Percentiles rank a stretch among this genome's conserved stretches.
Conservation (phyloP, 345 rosid genomes). For the Trapa incisa region DNA sequence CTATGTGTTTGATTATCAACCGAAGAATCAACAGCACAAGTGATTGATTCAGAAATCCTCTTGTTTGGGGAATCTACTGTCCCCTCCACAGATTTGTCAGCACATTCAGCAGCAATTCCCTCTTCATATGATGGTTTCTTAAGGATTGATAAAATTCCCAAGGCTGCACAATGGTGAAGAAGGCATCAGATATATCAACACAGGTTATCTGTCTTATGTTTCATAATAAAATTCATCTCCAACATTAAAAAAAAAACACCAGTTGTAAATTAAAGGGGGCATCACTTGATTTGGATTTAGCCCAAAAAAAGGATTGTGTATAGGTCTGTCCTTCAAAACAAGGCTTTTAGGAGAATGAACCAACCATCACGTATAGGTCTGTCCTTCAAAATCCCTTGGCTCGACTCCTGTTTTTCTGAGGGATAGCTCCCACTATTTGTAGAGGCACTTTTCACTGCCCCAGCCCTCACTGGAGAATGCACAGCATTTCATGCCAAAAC, state of each 20-base stretch:
- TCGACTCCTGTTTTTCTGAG: background rate
- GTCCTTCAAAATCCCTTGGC: background rate
- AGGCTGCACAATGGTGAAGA: slow-evolving; percentile 27
- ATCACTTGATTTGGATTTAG: background rate
- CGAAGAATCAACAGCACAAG: background rate
- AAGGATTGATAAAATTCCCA: slow-evolving; percentile 55
- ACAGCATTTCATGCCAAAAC: background rate
- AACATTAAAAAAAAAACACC: background rate
- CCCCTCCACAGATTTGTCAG: slow-evolving; percentile 8
- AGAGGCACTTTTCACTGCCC: background rate
- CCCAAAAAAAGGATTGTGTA: no score
- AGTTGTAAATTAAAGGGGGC: background rate
- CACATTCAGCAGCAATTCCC: slow-evolving; percentile 15
- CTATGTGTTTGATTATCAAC: background rate
- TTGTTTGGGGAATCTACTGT: slow-evolving; percentile 13
- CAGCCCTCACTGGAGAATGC: background rate
- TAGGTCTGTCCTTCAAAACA: background rate
- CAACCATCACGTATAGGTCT: slow-evolving; percentile 10
- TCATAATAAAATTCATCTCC: background rate
- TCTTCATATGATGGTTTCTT: slow-evolving; percentile 25
- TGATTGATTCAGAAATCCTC: slow-evolving; percentile 1
- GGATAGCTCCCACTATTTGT: background rate
- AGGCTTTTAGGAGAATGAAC: background rate
- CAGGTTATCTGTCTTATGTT: background rate
- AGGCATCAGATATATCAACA: background rate